Base-by-base conservation (phyloP, 169 alveolate genomes). In the Plasmodium inui region DNA sequence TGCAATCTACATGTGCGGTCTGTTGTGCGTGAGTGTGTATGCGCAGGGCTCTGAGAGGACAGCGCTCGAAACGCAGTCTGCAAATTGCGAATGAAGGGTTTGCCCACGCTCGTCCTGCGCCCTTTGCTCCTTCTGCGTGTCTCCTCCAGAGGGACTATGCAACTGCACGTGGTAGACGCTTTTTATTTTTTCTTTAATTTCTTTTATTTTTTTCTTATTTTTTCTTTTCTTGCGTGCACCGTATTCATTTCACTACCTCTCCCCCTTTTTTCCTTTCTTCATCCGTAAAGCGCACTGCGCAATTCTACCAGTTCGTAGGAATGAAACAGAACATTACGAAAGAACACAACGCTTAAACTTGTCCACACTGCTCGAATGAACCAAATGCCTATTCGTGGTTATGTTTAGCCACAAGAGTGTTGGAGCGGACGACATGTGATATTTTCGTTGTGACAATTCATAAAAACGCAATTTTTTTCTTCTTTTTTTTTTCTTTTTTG, bases 401-500 rank as follows among this genome's bases (percentile, higher is more conserved):
- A 28, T 67, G 37, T 8, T 67, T 28, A n/a, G 37, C 76, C 37
- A 67, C 19, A 79, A n/a, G 70, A 41, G 55, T 79, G 30, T 79
- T 4, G 22, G 32, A 79, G 55, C 46, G 39, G 72, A 44, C 39
- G 41, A 39, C 46, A 8, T 30, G 61, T 17, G 26, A 26, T 82
- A 30, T 44, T 57, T 82, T 14, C 80, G 37, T 53, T 61, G 19
- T 46, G 72, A 57, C 81, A 55, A 82, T 82, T 30, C 53, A 17
- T 82, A 82, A 82, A 57, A 82, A 57, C 12, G 37, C 41, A 82
- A 53, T 82, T 79, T 79, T 44, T 79, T 79, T 79, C 44, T 44
- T 79, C 44, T 79, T 82, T 57, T 82, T 82, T 79, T 78, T 78
- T 78, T 78, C 41, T 82, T 82, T 82, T 55, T 12, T 14, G 61